Evolutionary conservation across 2,329 filamentous ascomycete species (phyloP).

Genomic region (Colletotrichum camelliae): DNA sequence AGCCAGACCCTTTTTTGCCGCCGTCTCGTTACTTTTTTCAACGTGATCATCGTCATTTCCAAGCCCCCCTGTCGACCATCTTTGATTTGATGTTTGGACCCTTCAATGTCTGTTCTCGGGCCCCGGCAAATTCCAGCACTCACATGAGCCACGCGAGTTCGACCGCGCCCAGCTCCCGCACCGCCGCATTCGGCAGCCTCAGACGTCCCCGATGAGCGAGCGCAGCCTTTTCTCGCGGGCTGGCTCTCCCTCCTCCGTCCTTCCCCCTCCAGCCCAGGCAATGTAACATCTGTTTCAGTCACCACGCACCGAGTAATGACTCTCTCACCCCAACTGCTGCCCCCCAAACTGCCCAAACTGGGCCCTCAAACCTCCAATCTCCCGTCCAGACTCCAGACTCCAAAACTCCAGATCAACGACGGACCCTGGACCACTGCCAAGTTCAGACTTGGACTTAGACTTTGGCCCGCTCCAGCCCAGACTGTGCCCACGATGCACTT

Average conservation of each 20-base stretch:
- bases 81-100: neutral
- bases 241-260: neutral
- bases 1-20: neutral
- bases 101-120: constrained; percentile 6
- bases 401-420: neutral
- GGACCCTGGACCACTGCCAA: neutral
- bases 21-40: neutral
- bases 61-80: neutral
- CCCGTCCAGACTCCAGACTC: neutral
- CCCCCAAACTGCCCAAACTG: neutral
- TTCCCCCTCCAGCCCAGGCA: neutral
- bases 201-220: constrained; percentile 3
- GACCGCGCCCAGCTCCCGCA: constrained; percentile 8
- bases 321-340: neutral
- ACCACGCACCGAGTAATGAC: constrained; percentile 13
- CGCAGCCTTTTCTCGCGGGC: neutral
- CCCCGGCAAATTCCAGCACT: neutral
- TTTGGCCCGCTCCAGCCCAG: neutral
- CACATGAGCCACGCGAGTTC: constrained; percentile 5
- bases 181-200: constrained; percentile 15
- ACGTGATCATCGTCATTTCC: neutral
- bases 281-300: constrained; percentile 15
- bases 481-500: neutral
- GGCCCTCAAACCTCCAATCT: neutral
- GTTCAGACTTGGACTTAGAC: neutral